A percentile compares a stretch with the other conserved stretches of the same genome.
These are phyloP conservation scores for Diaporthe eres DNA, from an alignment of 2,329 filamentous ascomycete species.

Conservation along the genomic window DNA sequence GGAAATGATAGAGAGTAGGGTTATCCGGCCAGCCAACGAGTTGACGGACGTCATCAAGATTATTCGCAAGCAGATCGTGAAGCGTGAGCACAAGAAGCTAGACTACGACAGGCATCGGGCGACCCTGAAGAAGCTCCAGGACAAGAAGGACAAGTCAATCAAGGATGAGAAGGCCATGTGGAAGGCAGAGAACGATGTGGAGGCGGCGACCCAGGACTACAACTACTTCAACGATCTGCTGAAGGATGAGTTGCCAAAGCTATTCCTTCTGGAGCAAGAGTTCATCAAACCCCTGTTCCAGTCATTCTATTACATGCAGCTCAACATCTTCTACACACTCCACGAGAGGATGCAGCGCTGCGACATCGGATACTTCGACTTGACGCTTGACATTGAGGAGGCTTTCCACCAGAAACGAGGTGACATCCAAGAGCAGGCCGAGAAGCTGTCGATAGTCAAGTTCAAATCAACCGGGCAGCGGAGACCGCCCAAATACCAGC, in stretches of 20 bases:
- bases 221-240: slow-evolving; percentile 98
- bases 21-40: slow-evolving; percentile 94
- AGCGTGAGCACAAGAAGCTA: slow-evolving; percentile 97
- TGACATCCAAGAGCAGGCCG: slow-evolving; percentile 86
- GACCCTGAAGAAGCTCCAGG: slow-evolving; percentile 91
- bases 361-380: slow-evolving; percentile 97
- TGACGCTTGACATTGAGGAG: slow-evolving; percentile 90
- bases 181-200: slow-evolving; percentile 93
- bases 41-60: slow-evolving; percentile 95
- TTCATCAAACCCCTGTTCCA: slow-evolving; percentile 98
- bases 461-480: slow-evolving; percentile 90
- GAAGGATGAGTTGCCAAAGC: slow-evolving; percentile 93
- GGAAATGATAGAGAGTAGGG: slow-evolving; percentile 95
- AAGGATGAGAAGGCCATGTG: slow-evolving; percentile 99
- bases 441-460: slow-evolving; percentile 86
- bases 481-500: slow-evolving; percentile 70
- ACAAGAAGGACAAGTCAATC: slow-evolving; percentile 95
- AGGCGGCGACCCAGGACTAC: slow-evolving; percentile 93
- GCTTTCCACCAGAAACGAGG: slow-evolving; percentile 92
- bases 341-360: slow-evolving; percentile 98
- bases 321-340: slow-evolving; percentile 98
- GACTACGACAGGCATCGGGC: slow-evolving; percentile 92
- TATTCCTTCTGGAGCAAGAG: slow-evolving; percentile 90
- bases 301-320: slow-evolving; percentile 99
- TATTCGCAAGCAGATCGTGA: slow-evolving; percentile 88